A percentile compares a stretch with the other conserved stretches of the same genome.
phyloP scores from a whole-genome alignment of 2,329 filamentous ascomycete species.

The Aureobasidium lini region DNA sequence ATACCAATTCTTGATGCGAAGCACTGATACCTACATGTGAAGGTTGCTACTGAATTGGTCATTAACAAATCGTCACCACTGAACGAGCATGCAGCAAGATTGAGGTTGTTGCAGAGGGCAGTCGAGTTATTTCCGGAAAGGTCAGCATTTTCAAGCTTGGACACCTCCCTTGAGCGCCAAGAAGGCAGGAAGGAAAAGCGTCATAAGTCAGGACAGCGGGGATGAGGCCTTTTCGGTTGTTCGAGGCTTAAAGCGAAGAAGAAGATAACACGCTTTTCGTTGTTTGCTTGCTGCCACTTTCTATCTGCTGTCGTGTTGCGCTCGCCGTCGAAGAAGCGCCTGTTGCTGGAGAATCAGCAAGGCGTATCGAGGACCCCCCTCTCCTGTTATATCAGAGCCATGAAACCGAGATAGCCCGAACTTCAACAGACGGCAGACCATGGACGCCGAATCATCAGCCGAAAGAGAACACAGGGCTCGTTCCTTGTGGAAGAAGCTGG shows the following conservation, averaged over 20 bases:
- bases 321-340: not conserved
- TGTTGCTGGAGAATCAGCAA: not conserved
- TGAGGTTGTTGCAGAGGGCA: not conserved
- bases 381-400: conserved; percentile 12
- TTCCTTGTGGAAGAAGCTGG: conserved; percentile 75
- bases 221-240: conserved; percentile 9
- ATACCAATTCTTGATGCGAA: not conserved
- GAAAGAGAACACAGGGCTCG: conserved; percentile 75
- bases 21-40: not conserved
- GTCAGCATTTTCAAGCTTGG: conserved; percentile 8
- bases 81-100: not conserved
- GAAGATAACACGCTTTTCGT: conserved; percentile 3
- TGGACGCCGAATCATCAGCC: conserved; percentile 69
- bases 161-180: not conserved
- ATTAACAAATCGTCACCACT: not conserved
- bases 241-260: not conserved
- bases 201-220: conserved; percentile 9
- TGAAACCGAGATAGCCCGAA: conserved; percentile 21
- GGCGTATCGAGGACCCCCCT: not conserved
- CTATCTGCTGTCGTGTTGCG: not conserved
- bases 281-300: not conserved
- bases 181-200: conserved; percentile 7
- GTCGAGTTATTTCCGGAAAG: conserved; percentile 3
- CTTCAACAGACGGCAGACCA: conserved; percentile 34
- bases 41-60: not conserved